phyloP scores from a whole-genome alignment of 192 early-diverging fungal genomes.

The Mortierella hygrophila region DNA sequence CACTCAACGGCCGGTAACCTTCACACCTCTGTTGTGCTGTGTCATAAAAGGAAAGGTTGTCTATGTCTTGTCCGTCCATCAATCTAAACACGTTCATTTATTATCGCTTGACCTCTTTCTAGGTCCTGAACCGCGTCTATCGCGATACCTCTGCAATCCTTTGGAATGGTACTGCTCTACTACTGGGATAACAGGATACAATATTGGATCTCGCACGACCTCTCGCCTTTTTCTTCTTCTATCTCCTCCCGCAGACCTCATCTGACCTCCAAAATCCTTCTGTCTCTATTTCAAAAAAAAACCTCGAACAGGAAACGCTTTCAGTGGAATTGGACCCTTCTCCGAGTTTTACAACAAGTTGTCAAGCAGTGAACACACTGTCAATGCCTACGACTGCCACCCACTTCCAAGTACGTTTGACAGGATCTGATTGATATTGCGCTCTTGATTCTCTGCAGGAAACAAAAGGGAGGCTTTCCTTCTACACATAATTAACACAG shows the following conservation, averaged over 20 bases:
- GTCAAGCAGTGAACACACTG: conserved; percentile 54
- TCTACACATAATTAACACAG: background rate
- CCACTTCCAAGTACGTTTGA: conserved; percentile 59
- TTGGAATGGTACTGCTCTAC: conserved; percentile 62
- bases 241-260: background rate
- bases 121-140: conserved; percentile 59
- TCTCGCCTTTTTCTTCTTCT: background rate
- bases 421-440: background rate
- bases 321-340: conserved; percentile 58
- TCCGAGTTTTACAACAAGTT: conserved; percentile 59
- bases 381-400: conserved; percentile 63
- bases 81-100: background rate
- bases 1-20: conserved; percentile 56
- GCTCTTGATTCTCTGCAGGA: background rate
- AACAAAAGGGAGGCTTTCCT: background rate
- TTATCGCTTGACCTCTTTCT: background rate
- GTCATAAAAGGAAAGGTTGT: no score
- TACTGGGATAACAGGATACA: background rate
- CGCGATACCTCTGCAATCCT: conserved; percentile 64
- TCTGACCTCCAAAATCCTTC: background rate
- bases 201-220: background rate
- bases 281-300: background rate
- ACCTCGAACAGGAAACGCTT: conserved; percentile 58
- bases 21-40: no score
- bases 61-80: no score